phyloP scores from a whole-genome alignment of 2,329 filamentous ascomycete genomes.

The Blumeriella jaapii region DNA sequence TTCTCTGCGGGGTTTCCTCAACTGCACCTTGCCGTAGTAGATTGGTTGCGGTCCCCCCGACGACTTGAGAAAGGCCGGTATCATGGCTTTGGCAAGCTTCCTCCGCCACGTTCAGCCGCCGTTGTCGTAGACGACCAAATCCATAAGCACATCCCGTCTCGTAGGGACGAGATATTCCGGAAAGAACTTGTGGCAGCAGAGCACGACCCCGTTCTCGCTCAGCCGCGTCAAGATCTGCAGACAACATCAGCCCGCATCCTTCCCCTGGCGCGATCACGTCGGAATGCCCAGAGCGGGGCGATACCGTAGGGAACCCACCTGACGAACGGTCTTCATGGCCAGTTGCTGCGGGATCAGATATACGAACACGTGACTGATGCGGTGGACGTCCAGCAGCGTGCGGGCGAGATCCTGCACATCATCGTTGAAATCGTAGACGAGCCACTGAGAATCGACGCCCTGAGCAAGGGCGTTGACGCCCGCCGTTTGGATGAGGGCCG shows the following conservation, averaged over 20 bases:
- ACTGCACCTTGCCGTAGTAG: too few species aligned
- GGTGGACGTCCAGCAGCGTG: slow-evolving; percentile 8
- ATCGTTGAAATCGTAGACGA: slow-evolving; percentile 19
- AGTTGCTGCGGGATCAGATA: slow-evolving; percentile 18
- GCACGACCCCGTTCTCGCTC: slow-evolving; percentile 11
- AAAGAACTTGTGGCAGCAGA: slow-evolving; percentile 17
- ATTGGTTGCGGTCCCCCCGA: neutral
- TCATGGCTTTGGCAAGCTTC: neutral
- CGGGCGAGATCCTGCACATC: slow-evolving; percentile 15
- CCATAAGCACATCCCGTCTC: slow-evolving; percentile 13
- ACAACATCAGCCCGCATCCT: neutral
- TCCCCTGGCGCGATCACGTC: neutral
- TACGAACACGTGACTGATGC: slow-evolving; percentile 18
- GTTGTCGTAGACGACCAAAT: slow-evolving; percentile 13
- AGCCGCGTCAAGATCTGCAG: slow-evolving; percentile 11
- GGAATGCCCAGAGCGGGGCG: neutral
- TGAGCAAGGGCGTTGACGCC: slow-evolving; percentile 6
- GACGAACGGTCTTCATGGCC: slow-evolving; percentile 11
- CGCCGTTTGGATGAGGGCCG: slow-evolving; percentile 14
- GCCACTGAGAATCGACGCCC: slow-evolving; percentile 10
- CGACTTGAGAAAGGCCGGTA: too few species aligned
- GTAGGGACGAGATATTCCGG: slow-evolving; percentile 14
- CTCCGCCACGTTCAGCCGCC: slow-evolving; percentile 1
- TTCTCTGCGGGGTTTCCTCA: too few species aligned
- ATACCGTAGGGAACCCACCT: neutral